These are phyloP conservation scores for Antitrichia curtipendula DNA, from an alignment of 225 moss, liverwort and hornwort species.

Conservation along the genomic window DNA sequence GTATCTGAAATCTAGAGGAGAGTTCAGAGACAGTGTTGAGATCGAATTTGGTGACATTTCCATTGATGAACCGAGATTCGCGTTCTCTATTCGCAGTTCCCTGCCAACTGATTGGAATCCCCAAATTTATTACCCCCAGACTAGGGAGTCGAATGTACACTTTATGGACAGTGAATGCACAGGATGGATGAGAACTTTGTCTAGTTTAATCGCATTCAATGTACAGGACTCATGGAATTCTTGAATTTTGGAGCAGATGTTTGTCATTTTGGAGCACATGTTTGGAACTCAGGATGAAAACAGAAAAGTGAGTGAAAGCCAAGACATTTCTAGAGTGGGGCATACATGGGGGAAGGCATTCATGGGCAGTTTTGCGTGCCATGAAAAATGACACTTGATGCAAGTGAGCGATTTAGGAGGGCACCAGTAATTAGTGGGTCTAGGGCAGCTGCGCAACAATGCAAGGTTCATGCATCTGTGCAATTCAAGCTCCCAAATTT, in stretches of 20 bases:
- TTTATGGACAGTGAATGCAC: neutral
- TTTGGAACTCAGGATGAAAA: neutral
- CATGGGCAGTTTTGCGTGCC: too few species aligned
- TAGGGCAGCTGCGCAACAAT: too few species aligned
- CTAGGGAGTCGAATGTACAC: too few species aligned
- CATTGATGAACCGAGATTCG: neutral
- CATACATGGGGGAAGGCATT: neutral
- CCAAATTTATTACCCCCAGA: neutral
- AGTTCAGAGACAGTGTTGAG: too few species aligned
- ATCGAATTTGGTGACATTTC: neutral
- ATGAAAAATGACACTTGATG: neutral
- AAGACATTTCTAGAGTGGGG: neutral
- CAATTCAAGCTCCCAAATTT: neutral
- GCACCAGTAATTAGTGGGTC: neutral
- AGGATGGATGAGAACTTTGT: neutral
- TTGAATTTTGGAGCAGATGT: neutral
- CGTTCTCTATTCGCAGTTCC: neutral
- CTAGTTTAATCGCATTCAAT: neutral
- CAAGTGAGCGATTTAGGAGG: neutral
- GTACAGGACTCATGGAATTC: neutral
- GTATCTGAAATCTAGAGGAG: too few species aligned
- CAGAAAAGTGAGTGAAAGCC: neutral
- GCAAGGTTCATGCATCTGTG: neutral
- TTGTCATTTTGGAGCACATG: neutral
- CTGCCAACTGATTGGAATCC: neutral